Base-by-base conservation (phyloP, 73 alveolate genomes). In the Tetrahymena malaccensis region DNA sequence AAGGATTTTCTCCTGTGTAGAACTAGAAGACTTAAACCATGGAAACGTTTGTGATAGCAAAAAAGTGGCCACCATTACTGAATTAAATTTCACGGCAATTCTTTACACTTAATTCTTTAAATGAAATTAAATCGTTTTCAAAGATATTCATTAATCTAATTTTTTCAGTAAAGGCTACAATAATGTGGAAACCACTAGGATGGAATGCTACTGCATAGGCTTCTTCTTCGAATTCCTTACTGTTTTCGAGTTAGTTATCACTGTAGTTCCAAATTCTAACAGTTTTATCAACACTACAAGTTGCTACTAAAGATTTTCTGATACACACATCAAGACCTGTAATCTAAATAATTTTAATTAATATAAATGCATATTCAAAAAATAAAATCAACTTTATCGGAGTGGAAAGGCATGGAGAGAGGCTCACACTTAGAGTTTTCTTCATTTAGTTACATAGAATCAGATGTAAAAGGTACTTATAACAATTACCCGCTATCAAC, bases 181-280 rank as follows among this genome's bases (percentile, higher is more conserved):
- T 97, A 50, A 99, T 97, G 96, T 98, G 99, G 98, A 98, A 98
- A n/a, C 99, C 99, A 95, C 99, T 97, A n/a, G 99, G 99, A 97
- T 98, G 99, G 94, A 98, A 98, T 33, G 99, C 99, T 22, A 98
- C 98, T 37, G 99, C 97, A 57, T 94, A 96, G 40, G 98, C 97
- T 96, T 98, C 98, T 96, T 98, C 99, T 85, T 98, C 99, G 31
- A 97, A 98, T 94, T 96, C 94, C 89, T 97, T 97, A 94, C 98
- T 97, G 21, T 98, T 97, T 85, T 98, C 99, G 85, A 98, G 98
- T 33, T 97, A 94, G 89, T 96, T 97, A 55, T 98, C 98, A 93
- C 98, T 98, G 94, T 98, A 98, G 96, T 98, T 98, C 99, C 99
- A 98, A 25, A 98, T 98, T 57, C 99, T 94, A 37, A 98, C 99